Base-by-base conservation (phyloP, 371 early-diverging fungal genomes). In the Sporodiniella umbellata region DNA sequence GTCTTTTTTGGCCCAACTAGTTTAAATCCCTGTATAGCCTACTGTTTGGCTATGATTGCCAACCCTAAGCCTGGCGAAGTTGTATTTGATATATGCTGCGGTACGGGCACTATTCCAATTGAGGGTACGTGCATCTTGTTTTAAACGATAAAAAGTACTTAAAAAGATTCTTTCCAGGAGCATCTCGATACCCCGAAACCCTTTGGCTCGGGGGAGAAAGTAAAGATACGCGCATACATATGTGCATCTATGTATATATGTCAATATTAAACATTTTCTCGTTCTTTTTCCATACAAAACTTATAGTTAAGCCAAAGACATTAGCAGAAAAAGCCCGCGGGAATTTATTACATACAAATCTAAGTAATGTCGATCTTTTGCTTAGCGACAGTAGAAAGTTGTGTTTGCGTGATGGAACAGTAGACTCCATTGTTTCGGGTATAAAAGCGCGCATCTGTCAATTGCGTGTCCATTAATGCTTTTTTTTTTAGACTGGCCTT, bases 141-240 rank as follows among this genome's bases (percentile, higher is more conserved):
- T 3, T 21, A 21, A 8, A 33, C 23, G 24, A 17, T 25, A 10
- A 54, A 6, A 30, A 15, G 23, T 23, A 1, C 8, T 37, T 38
- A 2, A n/a, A n/a, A n/a, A n/a, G n/a, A 26, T 21, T 50, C 47
- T 50, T 31, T 45, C 45, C 53, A 58, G 75, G 75, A 2, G 75
- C 70, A 14, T 53, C 65, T 2, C 39, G 44, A 18, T 75, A 54
- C 44, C 64, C 57, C 8, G 33, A 64, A 18, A 53, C 61, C 0
- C 49, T 71, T n/a, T 75, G 71, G 72, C 25, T 75, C 7, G 75
- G 75, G 7, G 57, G 68, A 48, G 75, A 75, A 63, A 65, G 72
- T 66, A 60, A 6, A 51, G 33, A 11, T n/a, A n/a, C n/a, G n/a
- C n/a, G n/a, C n/a, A n/a, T n/a, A n/a, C n/a, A n/a, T n/a, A n/a